A percentile compares a stretch with the other conserved stretches of the same genome.
phyloP scores from a whole-genome alignment of 1,284 basidiomycete genomes.

The Cystobasidium slooffiae region DNA sequence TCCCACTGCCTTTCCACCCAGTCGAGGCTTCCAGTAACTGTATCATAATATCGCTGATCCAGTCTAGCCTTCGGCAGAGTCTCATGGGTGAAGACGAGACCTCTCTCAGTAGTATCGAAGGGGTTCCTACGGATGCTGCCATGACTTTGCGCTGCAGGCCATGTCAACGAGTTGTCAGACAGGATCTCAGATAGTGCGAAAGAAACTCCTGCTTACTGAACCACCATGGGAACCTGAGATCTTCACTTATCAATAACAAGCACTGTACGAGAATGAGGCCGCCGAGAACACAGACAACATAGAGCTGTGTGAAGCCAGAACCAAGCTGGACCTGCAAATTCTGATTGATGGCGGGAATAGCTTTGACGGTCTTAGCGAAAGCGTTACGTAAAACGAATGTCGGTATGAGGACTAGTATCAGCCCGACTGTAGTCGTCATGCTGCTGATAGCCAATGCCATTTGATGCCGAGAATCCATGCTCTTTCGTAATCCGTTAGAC shows the following conservation, averaged over 20 bases:
- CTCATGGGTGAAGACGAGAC: neutral
- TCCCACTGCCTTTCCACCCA: no score
- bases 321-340: constrained; percentile 21
- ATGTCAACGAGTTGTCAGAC: neutral
- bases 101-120: constrained; percentile 13
- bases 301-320: constrained; percentile 31
- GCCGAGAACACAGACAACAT: constrained; percentile 25
- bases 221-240: constrained; percentile 42
- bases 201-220: neutral
- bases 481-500: neutral
- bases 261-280: constrained; percentile 18
- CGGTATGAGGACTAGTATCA: neutral
- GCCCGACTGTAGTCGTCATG: constrained; percentile 3
- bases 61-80: neutral
- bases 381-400: constrained; percentile 3
- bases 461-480: constrained; percentile 33
- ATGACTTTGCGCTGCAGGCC: neutral
- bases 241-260: constrained; percentile 24
- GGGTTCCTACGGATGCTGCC: constrained; percentile 8
- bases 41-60: neutral
- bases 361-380: constrained; percentile 27
- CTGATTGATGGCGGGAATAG: constrained; percentile 26
- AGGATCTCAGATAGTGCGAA: no score
- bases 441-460: constrained; percentile 5
- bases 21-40: neutral